Conservation (phyloP, 352 stramenopile species). For the Globisporangium solare region DNA sequence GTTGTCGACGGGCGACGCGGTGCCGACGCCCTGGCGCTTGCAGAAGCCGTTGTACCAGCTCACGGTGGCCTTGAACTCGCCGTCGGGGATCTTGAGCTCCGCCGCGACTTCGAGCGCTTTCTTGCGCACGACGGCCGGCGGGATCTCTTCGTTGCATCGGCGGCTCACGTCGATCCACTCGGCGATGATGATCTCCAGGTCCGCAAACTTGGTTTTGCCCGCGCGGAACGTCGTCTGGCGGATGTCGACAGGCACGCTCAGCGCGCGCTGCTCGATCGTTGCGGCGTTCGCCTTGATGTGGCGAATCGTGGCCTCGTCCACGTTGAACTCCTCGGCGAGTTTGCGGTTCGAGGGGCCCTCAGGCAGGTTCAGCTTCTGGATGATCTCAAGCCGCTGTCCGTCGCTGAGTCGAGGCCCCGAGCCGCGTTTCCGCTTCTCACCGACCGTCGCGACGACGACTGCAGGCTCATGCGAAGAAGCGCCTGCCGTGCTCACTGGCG, state of each 20-base stretch:
- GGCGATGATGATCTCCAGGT: slow-evolving; percentile 11
- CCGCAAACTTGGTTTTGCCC: slow-evolving; percentile 6
- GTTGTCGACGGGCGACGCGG: slow-evolving; percentile 6
- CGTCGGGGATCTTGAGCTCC: slow-evolving; percentile 6
- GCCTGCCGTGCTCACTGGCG: neutral
- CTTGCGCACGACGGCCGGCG: slow-evolving; percentile 1
- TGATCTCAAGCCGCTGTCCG: slow-evolving; percentile 13
- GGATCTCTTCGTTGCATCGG: slow-evolving; percentile 12
- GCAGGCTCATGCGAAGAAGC: neutral
- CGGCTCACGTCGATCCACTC: slow-evolving; percentile 14
- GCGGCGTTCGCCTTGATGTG: slow-evolving; percentile 12
- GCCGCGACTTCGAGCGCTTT: slow-evolving; percentile 8
- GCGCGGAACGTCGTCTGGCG: slow-evolving; percentile 12
- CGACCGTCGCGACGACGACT: neutral
- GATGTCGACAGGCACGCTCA: slow-evolving; percentile 7
- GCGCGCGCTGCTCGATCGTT: slow-evolving; percentile 2
- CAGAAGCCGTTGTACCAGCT: slow-evolving; percentile 11
- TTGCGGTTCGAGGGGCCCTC: slow-evolving; percentile 11
- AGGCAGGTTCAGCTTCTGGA: slow-evolving; percentile 7
- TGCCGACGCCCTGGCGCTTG: slow-evolving; percentile 4
- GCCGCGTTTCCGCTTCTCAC: slow-evolving; percentile 13
- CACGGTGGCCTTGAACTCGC: slow-evolving; percentile 10
- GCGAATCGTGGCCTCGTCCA: slow-evolving; percentile 16
- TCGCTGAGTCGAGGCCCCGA: slow-evolving; percentile 13
- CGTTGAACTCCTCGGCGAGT: slow-evolving; percentile 8